Conservation (phyloP, 129 eudicot species). For the Artemisia argyi region DNA sequence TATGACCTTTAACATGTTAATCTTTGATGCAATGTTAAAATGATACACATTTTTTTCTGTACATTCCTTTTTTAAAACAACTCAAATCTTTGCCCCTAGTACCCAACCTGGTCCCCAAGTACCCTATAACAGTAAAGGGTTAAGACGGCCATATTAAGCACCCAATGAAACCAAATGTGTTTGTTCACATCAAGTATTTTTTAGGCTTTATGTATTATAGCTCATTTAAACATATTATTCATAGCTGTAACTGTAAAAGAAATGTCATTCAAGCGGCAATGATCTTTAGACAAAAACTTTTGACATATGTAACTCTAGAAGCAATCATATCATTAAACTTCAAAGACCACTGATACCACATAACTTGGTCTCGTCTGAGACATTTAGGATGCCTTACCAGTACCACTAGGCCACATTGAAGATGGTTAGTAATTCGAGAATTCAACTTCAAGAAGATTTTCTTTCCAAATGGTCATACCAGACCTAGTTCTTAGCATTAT, state of each 20-base stretch:
- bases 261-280: slow-evolving; percentile 3
- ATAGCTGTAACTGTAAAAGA: background rate
- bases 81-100: too few species aligned
- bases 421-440: background rate
- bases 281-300: background rate
- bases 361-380: background rate
- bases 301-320: background rate
- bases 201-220: background rate
- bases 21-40: background rate
- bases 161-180: background rate
- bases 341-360: background rate
- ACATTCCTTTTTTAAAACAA: too few species aligned
- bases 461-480: slow-evolving; percentile 8
- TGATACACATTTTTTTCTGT: background rate
- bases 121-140: too few species aligned
- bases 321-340: background rate
- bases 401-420: too few species aligned
- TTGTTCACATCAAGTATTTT: background rate
- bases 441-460: background rate
- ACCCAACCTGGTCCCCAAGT: too few species aligned
- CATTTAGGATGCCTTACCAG: too few species aligned
- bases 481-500: background rate
- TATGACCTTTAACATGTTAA: slow-evolving; percentile 4
- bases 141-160: background rate
- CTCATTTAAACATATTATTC: background rate